These are phyloP conservation scores for Zopfochytrium polystomum DNA, from an alignment of 371 early-diverging fungal species.

Conservation along the genomic window DNA sequence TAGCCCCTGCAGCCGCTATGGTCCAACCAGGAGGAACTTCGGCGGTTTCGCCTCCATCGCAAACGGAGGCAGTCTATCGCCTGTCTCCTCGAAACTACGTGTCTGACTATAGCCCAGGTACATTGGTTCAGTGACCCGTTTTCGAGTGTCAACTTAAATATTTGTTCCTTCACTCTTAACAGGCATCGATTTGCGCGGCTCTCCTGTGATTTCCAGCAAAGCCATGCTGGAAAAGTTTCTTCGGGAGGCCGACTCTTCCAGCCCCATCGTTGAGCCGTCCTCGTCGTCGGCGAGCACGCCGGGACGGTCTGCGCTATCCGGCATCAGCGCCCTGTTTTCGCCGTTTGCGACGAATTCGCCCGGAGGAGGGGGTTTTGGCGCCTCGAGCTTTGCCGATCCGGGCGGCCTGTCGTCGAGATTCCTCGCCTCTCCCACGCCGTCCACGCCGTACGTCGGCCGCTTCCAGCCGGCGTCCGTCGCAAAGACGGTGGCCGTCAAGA, in stretches of 20 bases:
- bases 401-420: neutral
- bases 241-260: neutral
- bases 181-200: no score
- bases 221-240: no score
- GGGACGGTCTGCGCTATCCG: conserved; percentile 9
- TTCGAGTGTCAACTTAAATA: no score
- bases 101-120: no score
- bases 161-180: no score
- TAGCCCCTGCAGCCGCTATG: no score
- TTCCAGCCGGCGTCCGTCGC: conserved; percentile 27
- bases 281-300: neutral
- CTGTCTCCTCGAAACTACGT: no score
- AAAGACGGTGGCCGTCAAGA: conserved; percentile 3
- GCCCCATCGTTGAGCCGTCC: neutral
- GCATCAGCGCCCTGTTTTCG: neutral
- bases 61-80: no score
- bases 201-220: no score
- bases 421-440: conserved; percentile 6
- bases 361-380: neutral
- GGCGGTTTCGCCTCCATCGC: no score
- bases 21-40: no score
- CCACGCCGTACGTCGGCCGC: conserved; percentile 10
- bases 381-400: neutral
- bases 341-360: conserved; percentile 2
- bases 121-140: no score